Percentiles rank a stretch among this genome's conserved stretches.
Conservation (phyloP, 129 eudicot species). For the Centella asiatica region DNA sequence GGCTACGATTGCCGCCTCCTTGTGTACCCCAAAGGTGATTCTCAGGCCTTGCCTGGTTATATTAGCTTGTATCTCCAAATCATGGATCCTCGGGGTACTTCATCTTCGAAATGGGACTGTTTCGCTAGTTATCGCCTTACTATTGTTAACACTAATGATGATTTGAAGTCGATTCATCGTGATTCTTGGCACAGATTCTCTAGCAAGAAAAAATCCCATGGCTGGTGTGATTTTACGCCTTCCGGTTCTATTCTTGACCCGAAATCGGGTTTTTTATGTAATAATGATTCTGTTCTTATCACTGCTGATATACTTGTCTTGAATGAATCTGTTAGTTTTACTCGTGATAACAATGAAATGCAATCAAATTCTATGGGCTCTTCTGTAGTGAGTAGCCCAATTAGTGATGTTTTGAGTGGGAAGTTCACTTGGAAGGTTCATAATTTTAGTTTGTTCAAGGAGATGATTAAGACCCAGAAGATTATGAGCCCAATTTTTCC, state of each 20-base stretch:
- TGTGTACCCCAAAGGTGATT: slow-evolving; percentile 86
- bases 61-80: slow-evolving; percentile 75
- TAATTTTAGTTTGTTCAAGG: slow-evolving; percentile 78
- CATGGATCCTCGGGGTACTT: slow-evolving; percentile 79
- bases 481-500: slow-evolving; percentile 98
- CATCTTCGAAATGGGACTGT: slow-evolving; percentile 88
- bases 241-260: slow-evolving; percentile 43
- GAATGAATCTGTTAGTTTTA: slow-evolving; percentile 54
- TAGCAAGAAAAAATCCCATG: slow-evolving; percentile 87
- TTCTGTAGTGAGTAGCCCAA: slow-evolving; percentile 25
- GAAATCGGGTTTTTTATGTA: slow-evolving; percentile 51
- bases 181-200: slow-evolving; percentile 98
- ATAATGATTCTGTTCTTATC: slow-evolving; percentile 50
- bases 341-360: slow-evolving; percentile 58
- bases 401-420: slow-evolving; percentile 84
- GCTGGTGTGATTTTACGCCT: slow-evolving; percentile 95
- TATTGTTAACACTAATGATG: slow-evolving; percentile 54
- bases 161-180: slow-evolving; percentile 66
- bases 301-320: slow-evolving; percentile 80
- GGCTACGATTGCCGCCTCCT: slow-evolving; percentile 87
- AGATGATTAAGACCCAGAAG: slow-evolving; percentile 96
- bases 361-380: slow-evolving; percentile 17
- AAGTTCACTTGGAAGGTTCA: slow-evolving; percentile 95
- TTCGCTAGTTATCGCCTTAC: slow-evolving; percentile 80
- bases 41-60: slow-evolving; percentile 90